Evolutionary conservation across 306 rosid genomes (phyloP).

Genomic region (Luffa aegyptiaca): DNA sequence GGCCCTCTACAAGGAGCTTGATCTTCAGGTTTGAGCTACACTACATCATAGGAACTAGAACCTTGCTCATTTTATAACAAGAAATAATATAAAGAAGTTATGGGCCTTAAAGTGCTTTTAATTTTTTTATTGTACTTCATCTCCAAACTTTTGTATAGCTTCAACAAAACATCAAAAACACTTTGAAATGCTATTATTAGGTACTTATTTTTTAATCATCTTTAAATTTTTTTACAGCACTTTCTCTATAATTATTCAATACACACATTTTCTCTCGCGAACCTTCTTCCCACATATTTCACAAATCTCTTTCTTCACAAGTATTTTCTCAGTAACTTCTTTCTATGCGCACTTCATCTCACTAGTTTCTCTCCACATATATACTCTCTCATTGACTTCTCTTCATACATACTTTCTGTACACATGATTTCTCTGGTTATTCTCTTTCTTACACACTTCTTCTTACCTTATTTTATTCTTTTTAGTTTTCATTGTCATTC

Average conservation of each 20-base stretch:
- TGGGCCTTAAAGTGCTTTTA: background rate
- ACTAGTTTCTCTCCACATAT: background rate
- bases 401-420: background rate
- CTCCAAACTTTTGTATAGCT: no score
- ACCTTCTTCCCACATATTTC: no score
- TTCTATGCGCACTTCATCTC: background rate
- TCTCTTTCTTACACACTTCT: background rate
- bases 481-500: background rate
- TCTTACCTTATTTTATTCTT: background rate
- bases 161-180: background rate
- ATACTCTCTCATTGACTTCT: background rate
- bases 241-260: no score
- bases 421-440: background rate
- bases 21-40: slow-evolving; percentile 55
- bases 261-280: no score
- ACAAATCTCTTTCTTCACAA: no score
- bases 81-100: background rate
- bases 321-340: no score
- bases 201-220: background rate
- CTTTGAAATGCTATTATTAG: background rate
- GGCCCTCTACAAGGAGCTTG: slow-evolving; percentile 56
- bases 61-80: background rate
- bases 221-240: no score
- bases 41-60: background rate
- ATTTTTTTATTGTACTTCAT: background rate